Base-by-base conservation (phyloP, 192 early-diverging fungal species). In the Coemansia asiatica region DNA sequence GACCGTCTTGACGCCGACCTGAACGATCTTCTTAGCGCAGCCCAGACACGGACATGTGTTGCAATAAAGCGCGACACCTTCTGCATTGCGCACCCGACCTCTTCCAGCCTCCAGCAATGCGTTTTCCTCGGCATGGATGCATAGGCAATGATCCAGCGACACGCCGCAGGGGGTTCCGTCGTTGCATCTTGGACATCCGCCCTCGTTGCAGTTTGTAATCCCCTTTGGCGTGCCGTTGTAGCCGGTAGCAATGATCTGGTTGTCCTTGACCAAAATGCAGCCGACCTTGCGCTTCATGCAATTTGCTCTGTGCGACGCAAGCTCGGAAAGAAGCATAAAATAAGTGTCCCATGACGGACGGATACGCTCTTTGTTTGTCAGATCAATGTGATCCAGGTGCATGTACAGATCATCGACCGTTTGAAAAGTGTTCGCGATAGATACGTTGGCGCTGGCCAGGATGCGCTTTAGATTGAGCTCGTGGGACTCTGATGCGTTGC, bases 231-330 rank as follows among this genome's bases (percentile, higher is more conserved):
- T 98, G 1, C 97, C 97, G 67, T 99, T 99, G 76, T 99, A 99
- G n/a, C 97, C 97, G 16, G 96, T 98, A 2, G 96, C 90, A 48
- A 99, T 91, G 27, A 99, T 91, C 48, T 93, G 84, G 35, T 76
- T 85, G 56, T 98, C 89, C 56, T 90, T 91, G 19, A 94, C 92
- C 22, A 98, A 73, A 15, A 99, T 94, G 74, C 92, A 94, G 1
- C 98, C 98, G 12, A 99, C 98, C 29, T 93, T 86, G 22, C 96
- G 87, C 61, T 99, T 99, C 98, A 99, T 99, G 82, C 94, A 99
- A 65, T 99, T 99, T 18, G 90, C 90, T 33, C 96, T 77, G 28
- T 85, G 80, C 7, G 96, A 91, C 12, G 95, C 96, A 33, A 98
- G 83, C 67, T 96, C 90, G 4, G 94, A 94, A 19, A 99, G 74